Conservation (phyloP, 495 filamentous ascomycete species). For the Podospora pseudopauciseta region DNA sequence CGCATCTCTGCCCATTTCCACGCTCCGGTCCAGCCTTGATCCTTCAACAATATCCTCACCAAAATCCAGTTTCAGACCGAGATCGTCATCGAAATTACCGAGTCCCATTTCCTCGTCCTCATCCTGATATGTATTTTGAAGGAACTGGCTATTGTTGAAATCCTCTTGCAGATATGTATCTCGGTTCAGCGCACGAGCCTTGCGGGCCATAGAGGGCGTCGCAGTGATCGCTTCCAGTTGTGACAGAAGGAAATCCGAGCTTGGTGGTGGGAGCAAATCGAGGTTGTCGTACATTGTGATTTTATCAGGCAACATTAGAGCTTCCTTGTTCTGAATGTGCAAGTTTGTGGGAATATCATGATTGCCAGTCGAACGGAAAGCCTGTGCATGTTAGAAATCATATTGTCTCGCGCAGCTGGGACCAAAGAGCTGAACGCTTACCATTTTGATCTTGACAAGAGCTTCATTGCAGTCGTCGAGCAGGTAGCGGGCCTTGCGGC, state of each 20-base stretch:
- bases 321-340: slow-evolving; percentile 60
- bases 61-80: slow-evolving; percentile 58
- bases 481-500: slow-evolving; percentile 91
- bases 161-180: slow-evolving; percentile 61
- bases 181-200: slow-evolving; percentile 57
- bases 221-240: slow-evolving; percentile 56
- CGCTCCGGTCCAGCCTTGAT: slow-evolving; percentile 56
- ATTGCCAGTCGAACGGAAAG: slow-evolving; percentile 73
- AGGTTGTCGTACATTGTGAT: slow-evolving; percentile 88
- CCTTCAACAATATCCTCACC: slow-evolving; percentile 52
- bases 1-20: slow-evolving; percentile 83
- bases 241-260: slow-evolving; percentile 69
- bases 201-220: slow-evolving; percentile 42
- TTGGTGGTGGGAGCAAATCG: slow-evolving; percentile 59
- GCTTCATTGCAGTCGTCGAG: slow-evolving; percentile 97
- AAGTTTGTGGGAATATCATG: slow-evolving; percentile 71
- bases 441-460: slow-evolving; percentile 97
- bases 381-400: slow-evolving; percentile 50
- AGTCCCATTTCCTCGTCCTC: slow-evolving; percentile 52
- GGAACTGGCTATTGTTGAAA: slow-evolving; percentile 61
- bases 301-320: slow-evolving; percentile 77
- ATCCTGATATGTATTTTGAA: slow-evolving; percentile 59
- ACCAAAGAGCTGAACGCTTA: slow-evolving; percentile 33
- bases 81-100: slow-evolving; percentile 48
- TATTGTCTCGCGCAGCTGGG: neutral